Conservation (phyloP, 148 eudicot genomes). For the Oxyria digyna region DNA sequence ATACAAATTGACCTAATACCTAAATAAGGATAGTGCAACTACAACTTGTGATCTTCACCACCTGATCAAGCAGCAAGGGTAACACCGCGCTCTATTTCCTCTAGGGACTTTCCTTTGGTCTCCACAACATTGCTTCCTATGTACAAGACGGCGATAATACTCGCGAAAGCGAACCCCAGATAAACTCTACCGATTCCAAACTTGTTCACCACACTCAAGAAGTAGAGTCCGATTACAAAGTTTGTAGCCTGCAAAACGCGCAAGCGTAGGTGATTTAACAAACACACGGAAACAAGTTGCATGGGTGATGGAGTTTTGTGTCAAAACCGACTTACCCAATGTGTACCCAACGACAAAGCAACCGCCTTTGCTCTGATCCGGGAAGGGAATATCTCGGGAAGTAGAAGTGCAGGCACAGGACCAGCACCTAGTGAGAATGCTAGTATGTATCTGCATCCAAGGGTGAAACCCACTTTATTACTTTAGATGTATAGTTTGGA, state of each 20-base stretch:
- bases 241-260: conserved; percentile 48
- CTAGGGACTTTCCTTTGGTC: conserved; percentile 86
- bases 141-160: conserved; percentile 63
- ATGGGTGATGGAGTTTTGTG: background rate
- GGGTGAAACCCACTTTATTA: background rate
- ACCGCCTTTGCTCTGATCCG: conserved; percentile 97
- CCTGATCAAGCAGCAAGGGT: conserved; percentile 40
- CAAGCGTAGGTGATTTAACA: background rate
- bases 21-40: no score
- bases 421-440: conserved; percentile 95
- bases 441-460: conserved; percentile 54
- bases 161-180: conserved; percentile 64
- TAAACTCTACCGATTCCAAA: conserved; percentile 84
- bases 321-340: conserved; percentile 59
- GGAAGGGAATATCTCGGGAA: conserved; percentile 90
- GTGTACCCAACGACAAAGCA: conserved; percentile 82
- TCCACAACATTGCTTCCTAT: conserved; percentile 78
- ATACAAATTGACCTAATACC: no score
- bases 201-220: conserved; percentile 77
- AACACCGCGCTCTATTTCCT: conserved; percentile 77
- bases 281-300: background rate
- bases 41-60: no score
- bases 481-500: background rate
- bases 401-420: conserved; percentile 93
- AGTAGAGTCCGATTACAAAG: conserved; percentile 76